phyloP scores from a whole-genome alignment of 306 rosid genomes.

The Dalbergia cultrata region DNA sequence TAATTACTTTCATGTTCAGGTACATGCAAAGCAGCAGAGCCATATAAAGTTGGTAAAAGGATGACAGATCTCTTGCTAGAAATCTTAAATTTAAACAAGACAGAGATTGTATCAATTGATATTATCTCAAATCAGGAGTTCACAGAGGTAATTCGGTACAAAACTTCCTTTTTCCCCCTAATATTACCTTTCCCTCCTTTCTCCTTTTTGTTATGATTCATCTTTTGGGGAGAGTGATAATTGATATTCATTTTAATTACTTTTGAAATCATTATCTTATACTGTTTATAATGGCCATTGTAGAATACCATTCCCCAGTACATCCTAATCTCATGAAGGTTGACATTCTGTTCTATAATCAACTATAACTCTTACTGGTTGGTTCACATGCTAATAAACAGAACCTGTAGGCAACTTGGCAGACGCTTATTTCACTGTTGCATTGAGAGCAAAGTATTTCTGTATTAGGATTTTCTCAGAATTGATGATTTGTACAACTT shows the following conservation, averaged over 20 bases:
- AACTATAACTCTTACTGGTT: constrained; percentile 12
- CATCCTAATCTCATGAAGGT: constrained; percentile 37
- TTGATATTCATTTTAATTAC: not conserved
- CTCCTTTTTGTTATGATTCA: constrained; percentile 14
- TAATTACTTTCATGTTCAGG: constrained; percentile 67
- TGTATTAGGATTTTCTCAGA: constrained; percentile 23
- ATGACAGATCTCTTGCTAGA: constrained; percentile 80
- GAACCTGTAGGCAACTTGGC: constrained; percentile 28
- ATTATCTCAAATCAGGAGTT: constrained; percentile 99
- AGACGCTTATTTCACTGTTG: constrained; percentile 9
- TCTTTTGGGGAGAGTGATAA: not conserved
- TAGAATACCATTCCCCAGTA: constrained; percentile 7
- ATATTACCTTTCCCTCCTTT: not conserved
- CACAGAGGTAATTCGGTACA: constrained; percentile 81
- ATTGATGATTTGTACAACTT: constrained; percentile 10
- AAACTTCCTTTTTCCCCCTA: not conserved
- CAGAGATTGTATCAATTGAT: constrained; percentile 89
- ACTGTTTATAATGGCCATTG: constrained; percentile 29
- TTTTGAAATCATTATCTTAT: constrained; percentile 22
- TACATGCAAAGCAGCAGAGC: constrained; percentile 93
- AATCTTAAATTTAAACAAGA: constrained; percentile 97
- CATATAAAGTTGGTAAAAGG: constrained; percentile 99
- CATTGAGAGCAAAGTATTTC: constrained; percentile 18
- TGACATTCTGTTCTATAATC: constrained; percentile 15
- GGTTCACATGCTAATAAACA: constrained; percentile 15